phyloP scores from a whole-genome alignment of 768 basidiomycete genomes.

The Tulasnella calospora region DNA sequence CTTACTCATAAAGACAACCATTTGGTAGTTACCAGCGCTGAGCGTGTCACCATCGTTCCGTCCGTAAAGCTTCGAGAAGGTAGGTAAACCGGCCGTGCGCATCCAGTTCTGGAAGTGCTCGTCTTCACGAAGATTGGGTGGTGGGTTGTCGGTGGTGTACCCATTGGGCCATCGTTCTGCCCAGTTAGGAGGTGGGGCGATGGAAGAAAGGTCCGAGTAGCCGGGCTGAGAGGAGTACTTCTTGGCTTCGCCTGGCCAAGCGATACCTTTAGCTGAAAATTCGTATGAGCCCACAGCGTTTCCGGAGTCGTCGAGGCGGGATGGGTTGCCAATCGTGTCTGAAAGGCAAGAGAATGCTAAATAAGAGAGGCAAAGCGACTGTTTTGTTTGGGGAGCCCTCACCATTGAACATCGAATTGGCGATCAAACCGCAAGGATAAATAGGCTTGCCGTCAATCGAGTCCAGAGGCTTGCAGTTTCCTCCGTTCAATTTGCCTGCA shows the following conservation, averaged over 20 bases:
- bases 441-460: constrained; percentile 49
- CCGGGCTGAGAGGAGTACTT: constrained; percentile 71
- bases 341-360: constrained; percentile 15
- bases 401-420: constrained; percentile 97
- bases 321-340: constrained; percentile 77
- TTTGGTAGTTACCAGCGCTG: constrained; percentile 65
- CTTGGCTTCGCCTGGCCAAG: constrained; percentile 93
- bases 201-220: constrained; percentile 55
- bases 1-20: constrained; percentile 78
- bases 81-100: constrained; percentile 94
- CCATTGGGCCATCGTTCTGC: constrained; percentile 59
- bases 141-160: constrained; percentile 59
- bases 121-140: constrained; percentile 68
- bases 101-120: constrained; percentile 99
- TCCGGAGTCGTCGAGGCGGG: constrained; percentile 51
- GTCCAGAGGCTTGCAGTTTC: constrained; percentile 89
- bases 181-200: constrained; percentile 96
- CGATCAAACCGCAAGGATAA: constrained; percentile 96
- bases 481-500: constrained; percentile 47
- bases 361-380: background rate
- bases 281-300: constrained; percentile 49
- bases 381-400: constrained; percentile 28
- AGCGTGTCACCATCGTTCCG: constrained; percentile 78
- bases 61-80: constrained; percentile 92
- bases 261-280: constrained; percentile 75